phyloP scores from a whole-genome alignment of 1,139 yeast species.

The Blastobotrys persicus region DNA sequence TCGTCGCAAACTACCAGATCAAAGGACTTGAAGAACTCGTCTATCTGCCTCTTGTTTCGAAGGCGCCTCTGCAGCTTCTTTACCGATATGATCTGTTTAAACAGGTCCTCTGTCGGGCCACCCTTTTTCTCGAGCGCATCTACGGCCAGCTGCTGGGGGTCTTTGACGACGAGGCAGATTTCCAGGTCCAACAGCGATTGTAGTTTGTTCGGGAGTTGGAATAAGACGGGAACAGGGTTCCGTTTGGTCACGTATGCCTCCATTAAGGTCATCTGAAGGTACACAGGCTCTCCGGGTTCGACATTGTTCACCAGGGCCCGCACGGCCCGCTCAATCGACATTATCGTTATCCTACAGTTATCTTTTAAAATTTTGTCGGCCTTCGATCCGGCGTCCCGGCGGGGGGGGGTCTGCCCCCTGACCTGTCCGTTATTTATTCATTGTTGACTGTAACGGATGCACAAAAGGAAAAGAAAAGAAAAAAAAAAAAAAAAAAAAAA shows the following conservation, averaged over 20 bases:
- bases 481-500: too few species aligned
- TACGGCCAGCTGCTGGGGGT: slow-evolving; percentile 26
- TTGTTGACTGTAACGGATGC: too few species aligned
- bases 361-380: too few species aligned
- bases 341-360: too few species aligned
- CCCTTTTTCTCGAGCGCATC: slow-evolving; percentile 23
- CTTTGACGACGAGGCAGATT: slow-evolving; percentile 30
- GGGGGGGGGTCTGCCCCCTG: too few species aligned
- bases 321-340: slow-evolving; percentile 3
- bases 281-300: slow-evolving; percentile 20
- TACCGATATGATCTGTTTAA: slow-evolving; percentile 29
- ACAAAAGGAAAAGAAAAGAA: too few species aligned
- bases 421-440: too few species aligned
- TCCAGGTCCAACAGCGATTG: slow-evolving; percentile 23
- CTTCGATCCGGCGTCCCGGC: too few species aligned
- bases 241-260: slow-evolving; percentile 15
- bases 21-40: slow-evolving; percentile 20
- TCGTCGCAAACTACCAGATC: slow-evolving; percentile 30
- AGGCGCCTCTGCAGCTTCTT: slow-evolving; percentile 26
- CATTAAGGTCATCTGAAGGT: slow-evolving; percentile 23
- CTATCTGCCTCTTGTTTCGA: slow-evolving; percentile 17
- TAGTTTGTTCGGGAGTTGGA: slow-evolving; percentile 28
- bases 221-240: slow-evolving; percentile 25
- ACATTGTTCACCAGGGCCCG: slow-evolving; percentile 17
- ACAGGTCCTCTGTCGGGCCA: slow-evolving; percentile 27